phyloP scores from a whole-genome alignment of 768 basidiomycete genomes.

The Filobasidium floriforme region DNA sequence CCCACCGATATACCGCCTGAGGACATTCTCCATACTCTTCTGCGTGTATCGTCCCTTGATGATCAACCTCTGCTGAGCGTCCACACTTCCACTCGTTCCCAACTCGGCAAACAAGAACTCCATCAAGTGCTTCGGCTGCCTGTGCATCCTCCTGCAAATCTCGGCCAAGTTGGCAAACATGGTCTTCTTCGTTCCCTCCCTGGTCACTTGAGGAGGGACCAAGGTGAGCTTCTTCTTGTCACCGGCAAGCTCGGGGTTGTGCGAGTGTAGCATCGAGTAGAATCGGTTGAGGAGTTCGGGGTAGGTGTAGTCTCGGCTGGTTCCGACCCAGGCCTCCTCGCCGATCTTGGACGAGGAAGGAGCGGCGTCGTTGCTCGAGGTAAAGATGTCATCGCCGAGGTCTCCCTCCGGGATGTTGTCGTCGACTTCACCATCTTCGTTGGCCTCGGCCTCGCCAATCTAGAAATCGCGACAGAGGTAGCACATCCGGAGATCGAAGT shows the following conservation, averaged over 20 bases:
- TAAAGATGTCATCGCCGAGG: slow-evolving; percentile 80
- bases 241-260: slow-evolving; percentile 81
- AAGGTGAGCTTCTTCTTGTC: slow-evolving; percentile 90
- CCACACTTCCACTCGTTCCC: slow-evolving; percentile 94
- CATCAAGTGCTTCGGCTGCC: slow-evolving; percentile 94
- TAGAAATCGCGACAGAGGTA: slow-evolving; percentile 4
- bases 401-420: slow-evolving; percentile 51
- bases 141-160: slow-evolving; percentile 97
- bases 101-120: slow-evolving; percentile 94
- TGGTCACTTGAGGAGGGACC: slow-evolving; percentile 83
- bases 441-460: slow-evolving; percentile 50
- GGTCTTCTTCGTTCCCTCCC: slow-evolving; percentile 96
- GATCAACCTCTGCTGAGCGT: slow-evolving; percentile 80
- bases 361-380: slow-evolving; percentile 50
- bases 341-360: slow-evolving; percentile 59
- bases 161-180: slow-evolving; percentile 95
- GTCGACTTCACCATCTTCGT: slow-evolving; percentile 52
- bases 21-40: slow-evolving; percentile 94
- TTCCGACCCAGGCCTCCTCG: slow-evolving; percentile 69
- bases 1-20: slow-evolving; percentile 91
- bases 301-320: slow-evolving; percentile 94
- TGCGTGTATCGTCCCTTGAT: slow-evolving; percentile 98
- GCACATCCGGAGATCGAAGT: not conserved
- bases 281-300: slow-evolving; percentile 89
- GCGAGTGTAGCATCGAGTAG: slow-evolving; percentile 80